These are phyloP conservation scores for Keqinozyma sinolaborantium DNA, from an alignment of 1,139 yeast species.

Conservation along the genomic window DNA sequence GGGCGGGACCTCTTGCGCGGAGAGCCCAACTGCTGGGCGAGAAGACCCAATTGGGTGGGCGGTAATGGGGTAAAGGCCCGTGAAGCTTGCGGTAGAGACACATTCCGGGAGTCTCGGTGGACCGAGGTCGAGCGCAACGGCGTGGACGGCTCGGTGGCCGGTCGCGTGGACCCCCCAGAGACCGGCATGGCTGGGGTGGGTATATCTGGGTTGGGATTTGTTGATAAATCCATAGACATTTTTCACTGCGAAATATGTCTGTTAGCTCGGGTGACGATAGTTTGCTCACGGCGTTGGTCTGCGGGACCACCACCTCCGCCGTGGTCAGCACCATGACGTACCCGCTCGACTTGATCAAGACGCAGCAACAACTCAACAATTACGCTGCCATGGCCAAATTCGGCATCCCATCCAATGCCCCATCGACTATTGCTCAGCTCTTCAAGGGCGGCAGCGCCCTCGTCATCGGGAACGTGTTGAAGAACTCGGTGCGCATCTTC, in stretches of 20 bases:
- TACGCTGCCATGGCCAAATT: constrained; percentile 32
- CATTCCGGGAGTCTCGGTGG: not conserved
- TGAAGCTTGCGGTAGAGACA: not conserved
- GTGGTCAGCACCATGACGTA: constrained; percentile 70
- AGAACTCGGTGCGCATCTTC: constrained; percentile 69
- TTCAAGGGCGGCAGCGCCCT: constrained; percentile 79
- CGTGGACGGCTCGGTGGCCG: constrained; percentile 27
- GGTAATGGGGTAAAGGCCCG: not conserved
- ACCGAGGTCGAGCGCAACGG: constrained; percentile 14
- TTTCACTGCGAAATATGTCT: constrained; percentile 1
- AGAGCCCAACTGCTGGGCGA: not conserved
- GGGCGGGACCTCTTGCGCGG: not conserved
- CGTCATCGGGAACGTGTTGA: constrained; percentile 70
- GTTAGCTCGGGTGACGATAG: constrained; percentile 18
- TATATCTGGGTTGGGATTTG: no score
- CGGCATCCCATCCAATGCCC: constrained; percentile 36
- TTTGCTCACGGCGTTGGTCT: constrained; percentile 60
- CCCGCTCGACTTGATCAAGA: constrained; percentile 82
- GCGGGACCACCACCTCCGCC: constrained; percentile 75
- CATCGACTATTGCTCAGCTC: constrained; percentile 39
- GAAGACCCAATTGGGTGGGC: not conserved
- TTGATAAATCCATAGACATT: constrained; percentile 5
- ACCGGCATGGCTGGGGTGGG: no score
- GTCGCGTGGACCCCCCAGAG: not conserved
- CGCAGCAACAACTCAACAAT: constrained; percentile 60